A percentile compares a stretch with the other conserved stretches of the same genome.
These are phyloP conservation scores for Glycine tomentella DNA, from an alignment of 306 rosid species.

Conservation along the genomic window DNA sequence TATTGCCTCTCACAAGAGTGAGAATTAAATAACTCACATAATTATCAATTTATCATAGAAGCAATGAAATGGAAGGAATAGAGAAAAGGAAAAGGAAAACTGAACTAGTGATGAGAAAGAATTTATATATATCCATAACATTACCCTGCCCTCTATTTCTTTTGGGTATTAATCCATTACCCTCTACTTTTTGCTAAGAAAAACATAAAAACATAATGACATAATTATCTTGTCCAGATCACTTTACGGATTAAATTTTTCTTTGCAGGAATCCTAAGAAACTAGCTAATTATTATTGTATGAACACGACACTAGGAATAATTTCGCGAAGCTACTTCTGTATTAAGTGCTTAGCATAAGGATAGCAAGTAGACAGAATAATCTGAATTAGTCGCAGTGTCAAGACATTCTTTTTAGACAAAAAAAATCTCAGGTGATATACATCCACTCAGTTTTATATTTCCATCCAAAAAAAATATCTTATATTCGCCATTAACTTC, in stretches of 20 bases:
- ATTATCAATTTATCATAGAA: too few species aligned
- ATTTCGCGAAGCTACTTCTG: conserved; percentile 11
- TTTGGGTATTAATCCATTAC: neutral
- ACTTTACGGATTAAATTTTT: conserved; percentile 24
- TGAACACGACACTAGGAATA: conserved; percentile 17
- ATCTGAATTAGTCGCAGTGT: conserved; percentile 25
- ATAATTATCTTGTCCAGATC: conserved; percentile 35
- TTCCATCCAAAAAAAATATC: conserved; percentile 28
- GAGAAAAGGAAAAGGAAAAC: too few species aligned
- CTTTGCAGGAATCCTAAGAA: conserved; percentile 17
- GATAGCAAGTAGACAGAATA: conserved; percentile 11
- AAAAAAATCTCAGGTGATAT: conserved; percentile 34
- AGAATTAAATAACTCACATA: too few species aligned
- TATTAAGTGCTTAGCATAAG: conserved; percentile 9
- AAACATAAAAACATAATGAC: conserved; percentile 25
- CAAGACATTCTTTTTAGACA: conserved; percentile 17
- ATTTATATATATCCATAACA: too few species aligned
- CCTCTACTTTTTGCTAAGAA: conserved; percentile 27
- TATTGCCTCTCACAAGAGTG: too few species aligned
- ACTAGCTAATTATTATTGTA: conserved; percentile 18
- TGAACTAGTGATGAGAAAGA: too few species aligned
- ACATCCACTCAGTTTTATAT: conserved; percentile 10
- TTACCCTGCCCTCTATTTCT: too few species aligned
- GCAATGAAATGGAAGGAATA: too few species aligned
- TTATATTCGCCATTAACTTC: conserved; percentile 25